Evolutionary conservation across 1,139 yeast genomes (phyloP).

Genomic region (Zhuliangozyma blackwelliae): DNA sequence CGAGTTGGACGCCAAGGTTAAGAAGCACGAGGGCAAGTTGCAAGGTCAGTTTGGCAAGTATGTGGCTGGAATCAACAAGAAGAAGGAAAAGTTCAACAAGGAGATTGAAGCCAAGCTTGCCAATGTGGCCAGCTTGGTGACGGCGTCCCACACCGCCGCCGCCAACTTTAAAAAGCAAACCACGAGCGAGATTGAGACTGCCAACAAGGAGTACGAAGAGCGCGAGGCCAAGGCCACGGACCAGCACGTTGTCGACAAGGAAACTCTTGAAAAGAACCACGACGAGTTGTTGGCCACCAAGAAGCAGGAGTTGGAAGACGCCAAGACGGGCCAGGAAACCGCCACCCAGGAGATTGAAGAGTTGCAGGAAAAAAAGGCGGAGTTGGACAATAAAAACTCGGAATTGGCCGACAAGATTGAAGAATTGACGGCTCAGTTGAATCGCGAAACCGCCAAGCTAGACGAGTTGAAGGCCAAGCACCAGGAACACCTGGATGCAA

Average conservation of each 20-base stretch:
- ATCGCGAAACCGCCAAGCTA: slow-evolving; percentile 36
- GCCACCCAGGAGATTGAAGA: slow-evolving; percentile 45
- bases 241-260: slow-evolving; percentile 44
- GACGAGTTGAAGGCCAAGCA: slow-evolving; percentile 41
- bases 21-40: slow-evolving; percentile 43
- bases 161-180: slow-evolving; percentile 37
- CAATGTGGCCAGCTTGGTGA: slow-evolving; percentile 26
- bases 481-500: slow-evolving; percentile 34
- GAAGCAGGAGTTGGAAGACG: slow-evolving; percentile 45
- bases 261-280: slow-evolving; percentile 40
- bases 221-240: slow-evolving; percentile 48
- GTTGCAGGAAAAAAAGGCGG: slow-evolving; percentile 40
- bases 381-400: slow-evolving; percentile 41
- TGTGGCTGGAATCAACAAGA: slow-evolving; percentile 34
- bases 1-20: slow-evolving; percentile 33
- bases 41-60: slow-evolving; percentile 40
- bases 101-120: slow-evolving; percentile 37
- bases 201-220: slow-evolving; percentile 40
- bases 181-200: slow-evolving; percentile 41
- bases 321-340: slow-evolving; percentile 44
- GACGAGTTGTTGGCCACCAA: slow-evolving; percentile 47
- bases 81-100: slow-evolving; percentile 34
- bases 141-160: slow-evolving; percentile 30
- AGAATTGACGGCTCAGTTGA: slow-evolving; percentile 37
- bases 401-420: slow-evolving; percentile 38